Evolutionary conservation across 1,284 basidiomycete species (phyloP), one percentile per base, ranked within the genome.

Genomic region (Agroathelia rolfsii): DNA sequence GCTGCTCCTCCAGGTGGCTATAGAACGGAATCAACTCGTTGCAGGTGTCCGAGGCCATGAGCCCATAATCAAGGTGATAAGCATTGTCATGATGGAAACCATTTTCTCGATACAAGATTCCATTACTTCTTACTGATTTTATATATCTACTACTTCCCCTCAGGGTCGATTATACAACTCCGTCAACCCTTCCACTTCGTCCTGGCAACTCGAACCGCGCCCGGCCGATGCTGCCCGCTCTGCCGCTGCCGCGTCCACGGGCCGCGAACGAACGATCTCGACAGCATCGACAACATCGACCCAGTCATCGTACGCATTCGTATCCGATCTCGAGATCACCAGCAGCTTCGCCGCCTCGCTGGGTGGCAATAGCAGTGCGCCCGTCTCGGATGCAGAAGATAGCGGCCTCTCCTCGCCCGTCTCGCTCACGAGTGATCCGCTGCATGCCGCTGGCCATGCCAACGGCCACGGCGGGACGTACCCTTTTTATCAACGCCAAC

Each of bases 341-440:
- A 84, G 78, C 53, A 80, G 76, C 50, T 83, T 85, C 42, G 76
- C 78, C 3, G 80, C 77, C 5, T 85, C 82, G 13, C 61, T 84
- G 4, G 82, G 81, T n/a, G n/a, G n/a, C n/a, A n/a, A n/a, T n/a
- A n/a, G n/a, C 44, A 78, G 76, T 41, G 74, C 61, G 4, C 73
- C 73, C 19, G 64, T 64, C 7, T 84, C 82, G 6, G 81, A 85
- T 34, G 60, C 62, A 6, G 81, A 84, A 35, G 79, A 83, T 37
- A 48, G 54, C 5, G 50, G 63, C 0, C 50, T 74, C 14, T 72
- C 72, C 2, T 80, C 79, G 1, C 76, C 77, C 3, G 61, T 60
- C 24, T 63, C 71, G 2, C 55, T 62, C 1, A 70, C 72, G 14
- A n/a, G n/a, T n/a, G n/a, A n/a, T n/a, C n/a, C n/a, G n/a, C n/a